Evolutionary conservation across 2,329 filamentous ascomycete genomes (phyloP).

Genomic region (Sclerotinia trifoliorum): DNA sequence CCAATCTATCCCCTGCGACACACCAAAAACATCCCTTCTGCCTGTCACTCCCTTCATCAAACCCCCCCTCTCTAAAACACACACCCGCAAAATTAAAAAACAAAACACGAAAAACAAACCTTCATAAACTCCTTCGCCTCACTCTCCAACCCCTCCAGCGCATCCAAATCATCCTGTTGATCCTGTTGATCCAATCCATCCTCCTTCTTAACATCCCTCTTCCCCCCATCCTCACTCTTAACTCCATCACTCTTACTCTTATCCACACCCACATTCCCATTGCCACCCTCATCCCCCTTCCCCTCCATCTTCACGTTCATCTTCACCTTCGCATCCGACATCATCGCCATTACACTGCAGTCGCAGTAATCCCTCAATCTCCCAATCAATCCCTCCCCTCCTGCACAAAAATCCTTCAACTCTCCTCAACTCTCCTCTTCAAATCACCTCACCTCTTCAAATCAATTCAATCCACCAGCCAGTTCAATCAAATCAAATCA

Average conservation of each 20-base stretch:
- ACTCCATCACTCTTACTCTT: background rate
- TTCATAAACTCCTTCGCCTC: constrained; percentile 92
- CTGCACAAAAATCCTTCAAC: too few species aligned
- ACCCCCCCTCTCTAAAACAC: rapidly evolving
- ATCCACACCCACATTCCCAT: background rate
- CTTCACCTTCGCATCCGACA: background rate
- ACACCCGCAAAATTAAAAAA: background rate
- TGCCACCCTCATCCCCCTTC: background rate
- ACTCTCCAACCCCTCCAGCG: constrained; percentile 75
- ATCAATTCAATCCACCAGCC: too few species aligned
- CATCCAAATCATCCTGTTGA: constrained; percentile 61
- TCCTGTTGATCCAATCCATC: too few species aligned
- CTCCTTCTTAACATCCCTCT: background rate
- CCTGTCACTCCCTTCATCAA: background rate
- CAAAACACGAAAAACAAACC: constrained; percentile 47
- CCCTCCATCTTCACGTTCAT: background rate
- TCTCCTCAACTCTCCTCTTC: too few species aligned
- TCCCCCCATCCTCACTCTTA: background rate
- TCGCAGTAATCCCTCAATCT: too few species aligned
- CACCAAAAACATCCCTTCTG: background rate
- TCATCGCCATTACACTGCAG: background rate
- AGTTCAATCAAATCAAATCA: too few species aligned
- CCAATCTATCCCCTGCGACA: background rate
- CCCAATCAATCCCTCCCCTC: too few species aligned
- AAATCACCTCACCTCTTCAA: too few species aligned